Evolutionary conservation across 208 protist genomes (phyloP).

Genomic region (Acanthamoeba castellanii): DNA sequence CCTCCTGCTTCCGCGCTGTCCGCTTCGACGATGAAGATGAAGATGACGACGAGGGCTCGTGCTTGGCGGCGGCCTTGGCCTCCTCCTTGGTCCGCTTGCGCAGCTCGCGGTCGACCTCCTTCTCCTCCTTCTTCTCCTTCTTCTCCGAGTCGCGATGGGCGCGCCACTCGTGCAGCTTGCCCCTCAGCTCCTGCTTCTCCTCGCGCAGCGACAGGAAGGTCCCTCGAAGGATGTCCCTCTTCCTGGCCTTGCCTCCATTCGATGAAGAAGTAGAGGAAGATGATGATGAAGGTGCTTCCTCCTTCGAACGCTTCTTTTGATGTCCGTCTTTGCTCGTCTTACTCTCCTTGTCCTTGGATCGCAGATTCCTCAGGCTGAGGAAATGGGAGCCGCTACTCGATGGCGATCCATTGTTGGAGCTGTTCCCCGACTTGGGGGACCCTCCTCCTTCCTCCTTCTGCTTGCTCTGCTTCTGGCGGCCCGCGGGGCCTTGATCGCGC

Average conservation of each 20-base stretch:
- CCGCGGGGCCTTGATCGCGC: neutral
- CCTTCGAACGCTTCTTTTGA: neutral
- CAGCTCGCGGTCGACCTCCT: conserved; percentile 9
- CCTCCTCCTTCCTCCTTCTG: neutral
- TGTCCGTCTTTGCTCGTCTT: neutral
- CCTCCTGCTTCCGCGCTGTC: neutral
- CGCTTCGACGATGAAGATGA: neutral
- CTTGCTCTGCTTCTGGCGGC: neutral
- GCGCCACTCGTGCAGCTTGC: conserved; percentile 31
- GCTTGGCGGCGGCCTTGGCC: neutral
- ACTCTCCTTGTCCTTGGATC: neutral
- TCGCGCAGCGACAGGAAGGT: conserved; percentile 14
- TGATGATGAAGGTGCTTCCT: neutral
- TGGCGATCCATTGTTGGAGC: neutral
- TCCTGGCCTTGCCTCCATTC: conserved; percentile 17
- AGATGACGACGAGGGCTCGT: neutral
- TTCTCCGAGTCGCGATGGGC: neutral
- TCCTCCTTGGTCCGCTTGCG: conserved; percentile 34
- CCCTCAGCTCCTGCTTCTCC: conserved; percentile 48
- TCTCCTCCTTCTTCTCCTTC: too few species aligned
- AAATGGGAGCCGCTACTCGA: neutral
- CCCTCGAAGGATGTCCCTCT: neutral
- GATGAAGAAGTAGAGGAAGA: neutral
- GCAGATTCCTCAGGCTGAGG: neutral
- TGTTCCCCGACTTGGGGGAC: neutral